phyloP scores from a whole-genome alignment of 768 basidiomycete genomes.

The Leccinum imitatum region DNA sequence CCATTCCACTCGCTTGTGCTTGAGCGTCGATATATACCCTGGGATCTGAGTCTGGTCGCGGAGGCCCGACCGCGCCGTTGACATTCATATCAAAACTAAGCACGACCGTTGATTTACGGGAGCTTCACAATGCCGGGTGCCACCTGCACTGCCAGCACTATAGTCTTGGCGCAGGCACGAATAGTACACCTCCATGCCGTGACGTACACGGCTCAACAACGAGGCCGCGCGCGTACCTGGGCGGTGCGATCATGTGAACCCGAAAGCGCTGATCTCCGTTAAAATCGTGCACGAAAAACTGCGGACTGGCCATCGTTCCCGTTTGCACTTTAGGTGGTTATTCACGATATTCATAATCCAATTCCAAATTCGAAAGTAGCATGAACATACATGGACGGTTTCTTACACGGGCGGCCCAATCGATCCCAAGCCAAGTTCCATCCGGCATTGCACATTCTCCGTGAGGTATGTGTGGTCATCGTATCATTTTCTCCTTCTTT shows the following conservation, averaged over 20 bases:
- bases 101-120: background rate
- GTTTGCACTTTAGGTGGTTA: background rate
- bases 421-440: background rate
- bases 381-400: background rate
- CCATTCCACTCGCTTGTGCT: background rate
- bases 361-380: conserved; percentile 11
- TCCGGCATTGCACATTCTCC: background rate
- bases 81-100: background rate
- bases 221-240: conserved; percentile 11
- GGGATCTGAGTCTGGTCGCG: background rate
- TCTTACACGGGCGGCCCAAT: conserved; percentile 15
- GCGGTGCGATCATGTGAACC: conserved; percentile 8
- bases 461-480: background rate
- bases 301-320: background rate
- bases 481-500: background rate
- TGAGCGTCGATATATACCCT: background rate
- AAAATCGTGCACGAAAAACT: background rate
- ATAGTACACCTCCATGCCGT: conserved; percentile 13
- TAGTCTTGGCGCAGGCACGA: conserved; percentile 13
- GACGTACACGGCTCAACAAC: background rate
- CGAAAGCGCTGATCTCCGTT: background rate
- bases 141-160: conserved; percentile 9
- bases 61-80: background rate
- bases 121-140: background rate
- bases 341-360: background rate